Base-by-base conservation (phyloP, 257 asterid genomes). In the Oldenlandia corymbosa region DNA sequence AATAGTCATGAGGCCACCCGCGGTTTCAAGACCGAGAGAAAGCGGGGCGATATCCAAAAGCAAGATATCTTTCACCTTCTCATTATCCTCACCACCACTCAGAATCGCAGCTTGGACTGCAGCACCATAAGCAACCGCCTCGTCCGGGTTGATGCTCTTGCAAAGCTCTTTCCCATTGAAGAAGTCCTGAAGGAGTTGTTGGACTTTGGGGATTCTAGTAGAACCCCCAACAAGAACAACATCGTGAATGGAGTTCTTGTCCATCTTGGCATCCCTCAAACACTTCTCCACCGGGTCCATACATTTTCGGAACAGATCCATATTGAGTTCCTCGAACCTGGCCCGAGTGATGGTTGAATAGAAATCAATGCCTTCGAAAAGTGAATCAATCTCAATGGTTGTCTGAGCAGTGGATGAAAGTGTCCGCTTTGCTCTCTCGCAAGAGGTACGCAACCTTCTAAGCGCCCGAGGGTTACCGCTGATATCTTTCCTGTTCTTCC, bases 101-200 rank as follows among this genome's bases (percentile, higher is more conserved):
- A n/a, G n/a, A n/a, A n/a, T n/a, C n/a, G n/a, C n/a, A n/a, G n/a
- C n/a, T n/a, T n/a, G n/a, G n/a, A n/a, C 88, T 0, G 87, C 86
- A 0, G 93, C 93, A 66, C 93, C 90, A 39, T 83, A 85, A 0
- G 87, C 87, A 30, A 85, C 89, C 24, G 87, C 93, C 76, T 85
- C 90, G 14, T 85, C 89, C 0, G 90, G 90, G 73, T 85, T 85
- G 55, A 85, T 85, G 82, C 82, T 0, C n/a, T n/a, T n/a, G n/a
- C n/a, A n/a, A n/a, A n/a, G n/a, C n/a, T n/a, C n/a, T n/a, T n/a
- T n/a, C n/a, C 92, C 87, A 10, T 85, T 82, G 70, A 85, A 85
- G 63, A 85, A 76, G 31, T 85, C 89, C 17, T 85, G 88, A 63
- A 85, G 49, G 2, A 82, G 56, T 42, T 73, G 78, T 11, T 73